phyloP scores from a whole-genome alignment of 345 rosid species.

The Rhodamnia argentea region DNA sequence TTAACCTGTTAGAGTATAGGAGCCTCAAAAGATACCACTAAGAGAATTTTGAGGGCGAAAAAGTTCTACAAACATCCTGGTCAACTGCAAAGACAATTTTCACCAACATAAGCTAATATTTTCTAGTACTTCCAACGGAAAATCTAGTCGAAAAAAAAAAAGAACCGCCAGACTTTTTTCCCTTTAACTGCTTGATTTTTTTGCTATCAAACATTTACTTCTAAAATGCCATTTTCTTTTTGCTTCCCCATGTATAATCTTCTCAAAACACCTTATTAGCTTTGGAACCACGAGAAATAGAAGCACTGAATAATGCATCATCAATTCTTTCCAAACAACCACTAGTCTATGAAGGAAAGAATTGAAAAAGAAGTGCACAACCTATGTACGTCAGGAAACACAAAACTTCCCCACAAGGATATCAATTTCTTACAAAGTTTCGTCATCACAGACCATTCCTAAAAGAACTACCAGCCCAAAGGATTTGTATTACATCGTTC shows the following conservation, averaged over 20 bases:
- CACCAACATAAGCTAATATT: not conserved
- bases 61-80: not conserved
- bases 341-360: not conserved
- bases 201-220: not conserved
- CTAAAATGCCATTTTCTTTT: not conserved
- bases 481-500: not conserved
- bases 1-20: not conserved
- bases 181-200: not conserved
- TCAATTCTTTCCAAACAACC: not conserved
- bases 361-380: not conserved
- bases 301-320: not conserved
- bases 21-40: not conserved
- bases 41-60: not conserved
- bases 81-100: not conserved
- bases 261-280: not conserved
- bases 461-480: not conserved
- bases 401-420: not conserved
- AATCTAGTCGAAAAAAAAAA: not conserved
- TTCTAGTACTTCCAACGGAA: not conserved
- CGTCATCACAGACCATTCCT: not conserved
- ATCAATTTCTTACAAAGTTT: not conserved
- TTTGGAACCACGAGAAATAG: not conserved
- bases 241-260: not conserved
- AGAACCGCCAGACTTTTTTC: not conserved
- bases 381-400: not conserved